Evolutionary conservation across 2,329 filamentous ascomycete genomes (phyloP).

Genomic region (Fusarium ambrosium): DNA sequence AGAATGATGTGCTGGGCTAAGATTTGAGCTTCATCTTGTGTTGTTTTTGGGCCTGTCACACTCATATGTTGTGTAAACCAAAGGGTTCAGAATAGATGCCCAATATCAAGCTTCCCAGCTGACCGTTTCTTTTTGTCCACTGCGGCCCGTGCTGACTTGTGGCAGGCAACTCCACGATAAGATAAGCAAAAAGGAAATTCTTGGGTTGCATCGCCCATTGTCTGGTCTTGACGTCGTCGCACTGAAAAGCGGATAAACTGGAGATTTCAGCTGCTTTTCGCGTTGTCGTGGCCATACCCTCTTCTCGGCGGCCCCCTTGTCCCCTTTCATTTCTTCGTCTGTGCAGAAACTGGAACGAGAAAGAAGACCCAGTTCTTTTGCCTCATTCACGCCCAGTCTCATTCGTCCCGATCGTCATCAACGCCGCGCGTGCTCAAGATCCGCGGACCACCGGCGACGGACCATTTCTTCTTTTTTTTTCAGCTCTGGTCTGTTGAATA

Average conservation of each 20-base stretch:
- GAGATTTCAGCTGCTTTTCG: slow-evolving; percentile 13
- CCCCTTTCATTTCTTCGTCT: slow-evolving; percentile 3
- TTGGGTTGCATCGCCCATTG: slow-evolving; percentile 31
- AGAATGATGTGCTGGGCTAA: not conserved
- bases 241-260: slow-evolving; percentile 30
- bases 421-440: not conserved
- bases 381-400: not conserved
- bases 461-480: not conserved
- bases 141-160: not conserved
- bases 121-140: not conserved
- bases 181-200: slow-evolving; percentile 46
- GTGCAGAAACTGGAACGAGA: not conserved
- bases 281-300: not conserved
- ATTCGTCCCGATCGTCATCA: slow-evolving; percentile 1
- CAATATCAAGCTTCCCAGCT: not conserved
- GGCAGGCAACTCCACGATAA: slow-evolving; percentile 36
- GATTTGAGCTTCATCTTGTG: not conserved
- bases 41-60: not conserved
- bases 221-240: slow-evolving; percentile 11
- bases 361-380: not conserved
- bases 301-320: not conserved
- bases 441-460: slow-evolving; percentile 7
- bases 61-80: not conserved
- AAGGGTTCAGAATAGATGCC: not conserved
- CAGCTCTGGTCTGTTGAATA: slow-evolving; percentile 15